phyloP scores from a whole-genome alignment of 192 early-diverging fungal genomes.

The Coemansia sp. region DNA sequence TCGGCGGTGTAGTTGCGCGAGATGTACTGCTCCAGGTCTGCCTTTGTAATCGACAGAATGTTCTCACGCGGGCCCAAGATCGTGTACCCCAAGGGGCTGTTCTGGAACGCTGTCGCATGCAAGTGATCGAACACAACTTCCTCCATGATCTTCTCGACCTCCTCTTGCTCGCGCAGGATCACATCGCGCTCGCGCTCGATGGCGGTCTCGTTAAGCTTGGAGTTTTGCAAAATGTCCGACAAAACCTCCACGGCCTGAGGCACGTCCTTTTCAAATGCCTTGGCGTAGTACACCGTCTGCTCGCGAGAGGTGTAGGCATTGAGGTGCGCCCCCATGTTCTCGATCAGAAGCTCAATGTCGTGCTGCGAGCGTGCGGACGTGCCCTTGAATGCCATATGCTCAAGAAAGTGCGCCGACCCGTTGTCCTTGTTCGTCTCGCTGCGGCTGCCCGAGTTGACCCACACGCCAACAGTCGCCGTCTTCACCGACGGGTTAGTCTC shows the following conservation, averaged over 20 bases:
- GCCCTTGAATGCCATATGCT: constrained; percentile 99
- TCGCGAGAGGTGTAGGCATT: constrained; percentile 99
- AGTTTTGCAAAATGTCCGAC: constrained; percentile 93
- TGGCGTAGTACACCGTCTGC: constrained; percentile 99
- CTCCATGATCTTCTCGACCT: constrained; percentile 92
- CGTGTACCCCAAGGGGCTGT: constrained; percentile 83
- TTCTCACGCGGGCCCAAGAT: constrained; percentile 94
- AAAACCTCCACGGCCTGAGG: constrained; percentile 89
- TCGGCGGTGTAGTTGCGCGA: constrained; percentile 94
- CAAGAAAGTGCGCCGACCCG: constrained; percentile 95
- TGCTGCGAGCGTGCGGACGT: constrained; percentile 84
- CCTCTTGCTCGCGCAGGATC: constrained; percentile 93
- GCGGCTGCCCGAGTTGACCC: constrained; percentile 87
- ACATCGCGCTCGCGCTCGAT: constrained; percentile 98
- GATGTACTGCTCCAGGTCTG: constrained; percentile 88
- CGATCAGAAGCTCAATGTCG: constrained; percentile 92
- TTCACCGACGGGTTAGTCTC: constrained; percentile 76
- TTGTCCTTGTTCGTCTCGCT: constrained; percentile 85
- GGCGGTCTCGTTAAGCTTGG: constrained; percentile 75
- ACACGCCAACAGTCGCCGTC: constrained; percentile 88
- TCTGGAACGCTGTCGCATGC: constrained; percentile 94
- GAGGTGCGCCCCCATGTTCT: constrained; percentile 98
- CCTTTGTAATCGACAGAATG: constrained; percentile 85
- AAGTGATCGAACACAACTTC: constrained; percentile 99
- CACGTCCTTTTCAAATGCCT: constrained; percentile 86